Base-by-base conservation (phyloP, 129 eudicot species). In the Flaveria robusta region DNA sequence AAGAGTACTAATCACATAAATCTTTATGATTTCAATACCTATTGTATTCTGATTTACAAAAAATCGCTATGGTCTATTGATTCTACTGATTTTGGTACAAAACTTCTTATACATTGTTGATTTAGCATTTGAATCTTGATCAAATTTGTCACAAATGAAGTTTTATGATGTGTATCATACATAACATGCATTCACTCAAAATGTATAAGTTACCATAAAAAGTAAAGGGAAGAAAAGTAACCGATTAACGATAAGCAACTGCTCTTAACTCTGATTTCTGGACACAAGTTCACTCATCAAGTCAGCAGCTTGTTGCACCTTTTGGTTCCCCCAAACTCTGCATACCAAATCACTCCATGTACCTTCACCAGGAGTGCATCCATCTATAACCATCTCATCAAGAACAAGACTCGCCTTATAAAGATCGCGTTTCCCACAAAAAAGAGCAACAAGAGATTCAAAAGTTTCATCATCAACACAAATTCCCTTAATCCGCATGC, bases 301-400 rank as follows among this genome's bases (percentile, higher is more conserved):
- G 12, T 85, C 79, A 75, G 79, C 80, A 62, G 90, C 85, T 77
- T 84, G 90, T 34, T 34, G 73, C 72, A 68, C 86, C 58, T 86
- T 83, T 63, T 18, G 75, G 54, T 83, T 76, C 67, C 88, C 90
- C 86, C 79, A 86, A 49, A 89, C 86, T 47, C 91, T 86, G 71
- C 77, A 71, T 42, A 90, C 72, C 13, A 92, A 27, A 29, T 67
- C 76, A 68, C 31, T 80, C 98, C 98, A 92, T 4, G 59, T 77
- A 47, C 49, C 89, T 89, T 87, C 81, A 70, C 79, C 85, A 66
- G 91, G 94, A 58, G 77, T 39, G 68, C 93, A 89, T 29, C 98
- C 98, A 84, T 92, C 94, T 74, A 80, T 16, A 55, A 86, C 79
- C 98, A 92, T 89, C 79, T 90, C 96, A 14, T 83, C 86, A 59